These are phyloP conservation scores for Penstemon newberryi DNA, from an alignment of 257 asterid genomes.

Conservation along the genomic window DNA sequence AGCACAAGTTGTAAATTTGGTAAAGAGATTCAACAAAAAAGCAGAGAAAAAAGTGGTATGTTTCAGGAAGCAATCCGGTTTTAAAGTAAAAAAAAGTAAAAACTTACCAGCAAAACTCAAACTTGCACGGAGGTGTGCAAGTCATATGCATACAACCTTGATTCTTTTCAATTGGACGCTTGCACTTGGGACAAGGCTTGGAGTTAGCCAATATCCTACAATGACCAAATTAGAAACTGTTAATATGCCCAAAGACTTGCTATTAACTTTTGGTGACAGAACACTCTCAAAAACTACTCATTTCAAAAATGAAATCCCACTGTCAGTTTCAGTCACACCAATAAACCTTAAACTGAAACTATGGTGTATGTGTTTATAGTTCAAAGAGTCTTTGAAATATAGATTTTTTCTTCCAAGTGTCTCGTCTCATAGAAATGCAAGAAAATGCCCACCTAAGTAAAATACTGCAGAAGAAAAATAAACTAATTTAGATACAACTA, in stretches of 20 bases:
- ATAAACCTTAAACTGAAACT: too few species aligned
- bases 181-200: slow-evolving; percentile 99
- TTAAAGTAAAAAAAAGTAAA: slow-evolving; percentile 13
- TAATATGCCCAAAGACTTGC: not conserved
- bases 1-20: slow-evolving; percentile 4
- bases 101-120: slow-evolving; percentile 96
- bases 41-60: not conserved
- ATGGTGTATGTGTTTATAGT: too few species aligned
- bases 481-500: too few species aligned
- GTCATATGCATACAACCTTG: slow-evolving; percentile 99
- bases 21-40: slow-evolving; percentile 16
- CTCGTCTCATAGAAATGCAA: too few species aligned
- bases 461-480: too few species aligned
- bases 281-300: too few species aligned
- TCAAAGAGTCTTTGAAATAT: too few species aligned
- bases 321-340: too few species aligned
- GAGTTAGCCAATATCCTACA: slow-evolving; percentile 97
- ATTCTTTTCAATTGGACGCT: slow-evolving; percentile 98
- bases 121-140: slow-evolving; percentile 99
- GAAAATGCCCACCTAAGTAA: too few species aligned
- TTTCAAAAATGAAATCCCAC: too few species aligned
- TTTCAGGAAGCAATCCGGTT: slow-evolving; percentile 16
- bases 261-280: too few species aligned
- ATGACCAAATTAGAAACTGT: slow-evolving; percentile 21
- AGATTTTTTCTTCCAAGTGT: too few species aligned